Evolutionary conservation across 164 flowering plant genomes (phyloP).

Genomic region (Malania oleifera): DNA sequence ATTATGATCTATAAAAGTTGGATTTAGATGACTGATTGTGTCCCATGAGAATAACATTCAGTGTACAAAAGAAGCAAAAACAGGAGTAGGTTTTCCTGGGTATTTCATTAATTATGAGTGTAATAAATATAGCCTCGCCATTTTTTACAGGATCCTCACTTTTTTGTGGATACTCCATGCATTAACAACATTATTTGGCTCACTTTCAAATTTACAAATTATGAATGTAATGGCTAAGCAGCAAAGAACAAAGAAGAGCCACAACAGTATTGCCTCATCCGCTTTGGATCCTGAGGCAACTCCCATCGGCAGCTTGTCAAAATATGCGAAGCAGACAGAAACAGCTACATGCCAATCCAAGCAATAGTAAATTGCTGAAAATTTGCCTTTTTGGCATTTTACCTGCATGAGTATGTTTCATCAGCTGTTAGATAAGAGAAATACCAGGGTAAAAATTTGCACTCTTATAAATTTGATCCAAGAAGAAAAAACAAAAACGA

Average conservation of each 20-base stretch:
- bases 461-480: no score
- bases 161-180: constrained; percentile 2
- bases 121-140: constrained; percentile 8
- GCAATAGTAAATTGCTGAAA: constrained; percentile 15
- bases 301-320: constrained; percentile 9
- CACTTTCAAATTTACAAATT: constrained; percentile 2
- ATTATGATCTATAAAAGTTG: constrained; percentile 48
- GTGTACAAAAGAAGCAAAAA: not conserved
- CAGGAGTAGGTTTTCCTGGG: constrained; percentile 3
- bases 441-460: not conserved
- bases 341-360: constrained; percentile 27
- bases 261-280: constrained; percentile 6
- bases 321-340: constrained; percentile 21
- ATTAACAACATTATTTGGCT: constrained; percentile 3
- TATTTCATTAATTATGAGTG: constrained; percentile 9
- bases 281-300: not conserved
- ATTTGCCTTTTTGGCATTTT: constrained; percentile 25
- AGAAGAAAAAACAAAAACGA: no score
- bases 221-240: constrained; percentile 4
- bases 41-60: constrained; percentile 3
- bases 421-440: not conserved
- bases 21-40: constrained; percentile 45
- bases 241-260: constrained; percentile 8
- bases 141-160: constrained; percentile 17
- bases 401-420: constrained; percentile 26